Evolutionary conservation across 495 filamentous ascomycete species (phyloP), one percentile per base, ranked within the genome.

Genomic region (Penicillium atrosanguineum): DNA sequence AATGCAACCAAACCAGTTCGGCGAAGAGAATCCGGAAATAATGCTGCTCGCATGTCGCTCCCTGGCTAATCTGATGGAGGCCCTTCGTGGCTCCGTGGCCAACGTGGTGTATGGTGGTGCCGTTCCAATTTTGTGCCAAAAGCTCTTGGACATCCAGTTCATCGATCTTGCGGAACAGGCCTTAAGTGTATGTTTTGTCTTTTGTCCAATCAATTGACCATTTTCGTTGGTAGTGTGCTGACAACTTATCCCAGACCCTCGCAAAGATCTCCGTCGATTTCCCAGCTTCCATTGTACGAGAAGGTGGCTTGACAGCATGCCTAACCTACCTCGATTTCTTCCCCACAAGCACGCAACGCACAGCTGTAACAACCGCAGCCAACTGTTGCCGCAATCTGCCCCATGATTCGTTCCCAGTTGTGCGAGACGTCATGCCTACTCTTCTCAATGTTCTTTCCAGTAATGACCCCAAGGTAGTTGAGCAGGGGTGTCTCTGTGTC

Each of bases 191-290:
- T 72, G 84, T 78, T 36, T 38, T 6, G 1, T 48, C 42, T 12
- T 48, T 25, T 9, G 28, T 42, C 34, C 19, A 11, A 23, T 5
- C 5, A 5, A 5, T 5, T 25, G 15, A 21, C 16, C 18, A 48
- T 15, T 26, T 48, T 9, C 18, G 16, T 9, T 11, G 2, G 5
- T 23, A 18, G 3, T 28, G 23, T 4, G 6, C 50, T 52, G 25
- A 52, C 31, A 4, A 5, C 16, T 39, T 38, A 7, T 29, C 26
- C 9, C 60, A 88, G 83, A 97, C 95, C 3, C 76, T 99, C 42
- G 91, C 96, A 60, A 97, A 96, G 70, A 97, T 99, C 37, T 99
- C 95, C 2, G 85, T 91, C 39, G 95, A 99, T 65, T 99, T 95
- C 68, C 95, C 95, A 14, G 87, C 89, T 3, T 90, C 90, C 26